phyloP scores from a whole-genome alignment of 306 rosid species.

The Rubus idaeus region DNA sequence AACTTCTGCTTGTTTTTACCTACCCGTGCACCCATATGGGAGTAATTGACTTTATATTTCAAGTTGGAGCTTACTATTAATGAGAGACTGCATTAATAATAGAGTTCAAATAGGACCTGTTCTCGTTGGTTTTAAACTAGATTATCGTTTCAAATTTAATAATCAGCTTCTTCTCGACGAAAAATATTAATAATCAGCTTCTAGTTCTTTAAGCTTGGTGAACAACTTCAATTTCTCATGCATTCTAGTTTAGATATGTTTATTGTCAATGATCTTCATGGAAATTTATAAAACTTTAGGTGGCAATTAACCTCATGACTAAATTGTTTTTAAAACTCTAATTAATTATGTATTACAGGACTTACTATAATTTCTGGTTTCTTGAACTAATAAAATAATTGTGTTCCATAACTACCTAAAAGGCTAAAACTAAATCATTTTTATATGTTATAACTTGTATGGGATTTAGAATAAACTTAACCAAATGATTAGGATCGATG shows the following conservation, averaged over 20 bases:
- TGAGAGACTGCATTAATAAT: neutral
- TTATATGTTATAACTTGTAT: neutral
- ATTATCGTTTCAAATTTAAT: neutral
- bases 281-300: neutral
- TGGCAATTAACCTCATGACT: too few relatives aligned
- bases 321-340: neutral
- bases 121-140: neutral
- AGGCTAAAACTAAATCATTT: neutral
- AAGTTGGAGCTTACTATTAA: neutral
- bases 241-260: neutral
- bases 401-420: conserved; percentile 1
- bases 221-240: neutral
- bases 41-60: too few relatives aligned
- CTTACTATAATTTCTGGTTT: neutral
- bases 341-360: neutral
- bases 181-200: neutral
- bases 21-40: too few relatives aligned
- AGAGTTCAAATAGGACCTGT: neutral
- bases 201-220: neutral
- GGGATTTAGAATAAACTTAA: conserved; percentile 4
- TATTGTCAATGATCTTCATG: neutral
- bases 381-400: neutral
- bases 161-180: neutral
- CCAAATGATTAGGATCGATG: neutral
- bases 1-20: neutral